Base-by-base conservation (phyloP, 2,329 filamentous ascomycete genomes). In the Fonsecaea erecta region DNA sequence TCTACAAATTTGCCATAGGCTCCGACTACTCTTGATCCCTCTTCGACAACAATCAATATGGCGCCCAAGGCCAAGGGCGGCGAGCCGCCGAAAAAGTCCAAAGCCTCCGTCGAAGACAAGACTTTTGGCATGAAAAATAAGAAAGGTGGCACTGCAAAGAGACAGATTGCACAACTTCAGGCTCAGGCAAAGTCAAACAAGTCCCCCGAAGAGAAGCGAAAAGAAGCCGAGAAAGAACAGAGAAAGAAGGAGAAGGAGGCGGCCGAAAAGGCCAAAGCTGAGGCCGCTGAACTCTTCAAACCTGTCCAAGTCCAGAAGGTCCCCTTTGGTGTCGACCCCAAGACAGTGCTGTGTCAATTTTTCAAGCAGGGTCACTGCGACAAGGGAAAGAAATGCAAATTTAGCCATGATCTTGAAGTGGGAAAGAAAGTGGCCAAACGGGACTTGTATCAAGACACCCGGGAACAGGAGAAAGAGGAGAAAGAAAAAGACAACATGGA, bases 111-210 rank as follows among this genome's bases (percentile, higher is more conserved):
- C 69, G 92, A 95, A 69, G 95, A 99, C 84, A 95, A 94, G 82
- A 97, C 95, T 55, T 99, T 99, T 84, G 95, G 95, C 74, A 98
- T 99, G 95, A 99, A 99, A 83, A 99, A 99, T 80, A 99, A 99
- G 84, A 99, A 97, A 85, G 95, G 95, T 72, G 90, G 88, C 63
- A 89, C 87, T 59, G 94, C 93, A 62, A 92, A 98, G 81, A 96
- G 89, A 80, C 88, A 93, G 72, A 98, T 99, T 76, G 89, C 91
- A 65, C 91, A 93, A 74, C 86, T 99, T 77, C 82, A 88, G 71
- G 85, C 88, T 53, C 90, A 93, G 73, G 85, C 88, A 59, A 88
- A 90, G 71, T 84, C 86, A 63, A 88, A 90, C 72, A 92, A 92
- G 67, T 90, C 85, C n/a, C 87, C 92, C 24, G 94, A 97, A 64